Conservation (phyloP, 345 rosid species). For the Citrus unshiu region DNA sequence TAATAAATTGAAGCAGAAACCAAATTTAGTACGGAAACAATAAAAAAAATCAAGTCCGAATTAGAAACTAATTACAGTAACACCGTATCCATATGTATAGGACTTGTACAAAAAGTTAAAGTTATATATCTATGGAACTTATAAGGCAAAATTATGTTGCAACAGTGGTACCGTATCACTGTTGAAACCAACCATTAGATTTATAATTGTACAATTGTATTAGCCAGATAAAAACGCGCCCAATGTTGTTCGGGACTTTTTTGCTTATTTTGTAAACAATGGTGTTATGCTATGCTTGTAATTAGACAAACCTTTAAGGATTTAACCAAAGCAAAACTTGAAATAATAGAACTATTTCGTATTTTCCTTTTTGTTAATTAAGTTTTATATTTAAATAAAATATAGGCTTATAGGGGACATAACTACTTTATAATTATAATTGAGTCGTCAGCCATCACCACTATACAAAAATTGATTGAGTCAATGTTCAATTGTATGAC, state of each 20-base stretch:
- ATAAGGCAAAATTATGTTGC: too few relatives aligned
- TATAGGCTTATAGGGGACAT: too few relatives aligned
- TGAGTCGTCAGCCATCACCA: too few relatives aligned
- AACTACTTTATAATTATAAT: too few relatives aligned
- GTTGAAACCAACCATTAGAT: rapidly evolving
- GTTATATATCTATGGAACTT: too few relatives aligned
- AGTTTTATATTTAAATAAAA: neutral
- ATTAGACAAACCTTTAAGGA: neutral
- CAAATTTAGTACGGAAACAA: neutral
- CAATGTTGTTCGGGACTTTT: neutral
- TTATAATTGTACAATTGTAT: too few relatives aligned
- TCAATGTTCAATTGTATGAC: too few relatives aligned
- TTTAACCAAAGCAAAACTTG: too few relatives aligned
- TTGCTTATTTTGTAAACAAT: neutral
- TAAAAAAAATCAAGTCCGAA: neutral
- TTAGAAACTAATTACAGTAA: neutral
- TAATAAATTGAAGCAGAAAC: neutral
- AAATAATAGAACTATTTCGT: neutral
- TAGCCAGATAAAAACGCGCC: too few relatives aligned
- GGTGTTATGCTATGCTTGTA: neutral
- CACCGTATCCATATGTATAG: neutral
- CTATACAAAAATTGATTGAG: too few relatives aligned
- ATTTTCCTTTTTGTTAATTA: neutral
- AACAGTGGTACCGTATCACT: too few relatives aligned
- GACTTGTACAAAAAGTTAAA: too few relatives aligned